Evolutionary conservation across 176 grass and related monocot genomes (phyloP), one percentile per base, ranked within the genome.

Genomic region (Otatea glauca): DNA sequence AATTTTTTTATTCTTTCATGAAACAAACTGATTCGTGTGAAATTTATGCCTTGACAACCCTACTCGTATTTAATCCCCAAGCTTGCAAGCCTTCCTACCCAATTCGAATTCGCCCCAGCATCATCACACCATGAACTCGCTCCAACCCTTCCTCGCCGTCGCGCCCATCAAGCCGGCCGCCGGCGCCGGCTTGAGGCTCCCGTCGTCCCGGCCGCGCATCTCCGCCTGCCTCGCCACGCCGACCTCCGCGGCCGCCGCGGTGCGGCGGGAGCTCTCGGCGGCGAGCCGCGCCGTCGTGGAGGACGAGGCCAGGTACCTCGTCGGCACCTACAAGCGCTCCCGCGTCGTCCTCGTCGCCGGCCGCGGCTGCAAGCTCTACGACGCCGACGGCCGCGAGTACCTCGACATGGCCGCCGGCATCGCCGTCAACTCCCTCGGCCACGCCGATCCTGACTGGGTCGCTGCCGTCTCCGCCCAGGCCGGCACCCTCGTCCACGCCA

Each of bases 361-460:
- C 14, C 87, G 87, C 42, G 96, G 93, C 10, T 98, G 96, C 83
- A 93, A 94, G 79, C 47, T 98, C 27, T 98, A 90, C 66, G 96
- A 98, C 67, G 25, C 56, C 2, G 96, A 98, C 38, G 92, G 91
- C 1, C 92, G 89, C 17, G 96, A 95, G 83, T 98, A 95, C 75
- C 80, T 98, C 50, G 96, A 98, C 80, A 95, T 98, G 91, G 65
- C 91, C 34, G 89, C 96, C 12, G 93, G 96, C 59, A 94, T 98
- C 70, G 93, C 96, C 25, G 93, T 98, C 63, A 98, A 88, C 74
- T 78, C 91, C 2, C 87, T 98, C 68, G 96, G 96, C 47, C 93
- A 98, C 75, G 86, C 45, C 2, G 83, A 95, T 32, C 87, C 91
- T 1, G 91, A 94, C 61, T 75, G 92, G 65, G 21, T 85, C 24